These are phyloP conservation scores for Cordia subcordata DNA, from an alignment of 257 asterid genomes.

Conservation along the genomic window DNA sequence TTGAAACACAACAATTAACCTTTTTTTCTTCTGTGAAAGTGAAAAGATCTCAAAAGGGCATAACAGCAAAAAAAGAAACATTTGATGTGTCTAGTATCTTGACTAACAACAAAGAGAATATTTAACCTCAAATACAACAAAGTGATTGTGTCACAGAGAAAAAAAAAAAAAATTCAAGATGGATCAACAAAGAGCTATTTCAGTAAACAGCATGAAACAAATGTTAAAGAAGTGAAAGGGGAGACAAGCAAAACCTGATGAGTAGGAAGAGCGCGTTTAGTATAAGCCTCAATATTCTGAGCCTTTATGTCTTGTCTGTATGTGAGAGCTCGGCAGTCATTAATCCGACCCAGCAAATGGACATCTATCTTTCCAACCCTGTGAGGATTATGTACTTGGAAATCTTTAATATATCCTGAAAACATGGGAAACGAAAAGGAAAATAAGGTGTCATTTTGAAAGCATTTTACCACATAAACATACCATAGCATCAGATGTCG, in stretches of 20 bases:
- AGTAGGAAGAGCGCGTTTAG: constrained; percentile 71
- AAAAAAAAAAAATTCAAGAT: neutral
- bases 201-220: constrained; percentile 4
- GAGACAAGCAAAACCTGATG: constrained; percentile 58
- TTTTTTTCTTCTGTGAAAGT: neutral
- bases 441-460: neutral
- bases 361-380: constrained; percentile 84
- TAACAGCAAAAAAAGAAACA: neutral
- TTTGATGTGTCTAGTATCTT: neutral
- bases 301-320: constrained; percentile 83
- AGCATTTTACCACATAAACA: constrained; percentile 5
- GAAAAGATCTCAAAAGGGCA: neutral
- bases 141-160: neutral
- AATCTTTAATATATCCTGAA: constrained; percentile 85
- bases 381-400: constrained; percentile 68
- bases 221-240: neutral
- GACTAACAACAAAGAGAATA: neutral
- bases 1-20: neutral
- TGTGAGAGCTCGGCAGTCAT: constrained; percentile 77
- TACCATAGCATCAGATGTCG: neutral
- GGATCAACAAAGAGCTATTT: neutral
- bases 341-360: constrained; percentile 82
- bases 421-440: neutral
- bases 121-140: neutral
- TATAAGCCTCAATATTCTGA: constrained; percentile 46